Conservation (phyloP, 768 basidiomycete species). For the Xerocomus potaroensis region DNA sequence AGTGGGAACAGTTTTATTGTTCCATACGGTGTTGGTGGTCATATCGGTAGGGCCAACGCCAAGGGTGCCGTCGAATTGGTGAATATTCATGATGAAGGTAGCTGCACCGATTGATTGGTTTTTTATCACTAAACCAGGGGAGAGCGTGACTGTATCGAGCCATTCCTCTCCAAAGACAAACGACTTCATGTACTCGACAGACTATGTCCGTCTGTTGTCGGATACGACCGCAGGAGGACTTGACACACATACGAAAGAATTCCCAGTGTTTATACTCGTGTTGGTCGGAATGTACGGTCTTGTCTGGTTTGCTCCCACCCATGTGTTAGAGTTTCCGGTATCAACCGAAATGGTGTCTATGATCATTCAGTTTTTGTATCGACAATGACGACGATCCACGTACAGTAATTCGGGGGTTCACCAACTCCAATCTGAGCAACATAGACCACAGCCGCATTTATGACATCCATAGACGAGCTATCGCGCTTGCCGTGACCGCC, state of each 20-base stretch:
- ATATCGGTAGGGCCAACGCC: neutral
- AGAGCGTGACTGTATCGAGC: slow-evolving; percentile 1
- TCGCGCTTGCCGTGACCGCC: slow-evolving; percentile 3
- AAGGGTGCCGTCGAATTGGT: neutral
- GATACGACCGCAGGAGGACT: too few species aligned
- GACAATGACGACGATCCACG: neutral
- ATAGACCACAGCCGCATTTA: slow-evolving; percentile 25
- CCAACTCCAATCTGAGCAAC: slow-evolving; percentile 24
- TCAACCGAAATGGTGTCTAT: slow-evolving; percentile 26
- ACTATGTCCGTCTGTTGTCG: neutral
- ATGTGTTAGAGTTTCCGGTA: slow-evolving; percentile 29
- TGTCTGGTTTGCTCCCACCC: slow-evolving; percentile 18
- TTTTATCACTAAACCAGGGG: neutral
- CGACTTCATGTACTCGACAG: neutral
- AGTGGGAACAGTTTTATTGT: slow-evolving; percentile 22
- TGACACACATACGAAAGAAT: slow-evolving; percentile 9
- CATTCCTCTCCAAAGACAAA: slow-evolving; percentile 6
- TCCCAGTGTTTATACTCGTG: slow-evolving; percentile 11
- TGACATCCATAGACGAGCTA: slow-evolving; percentile 5
- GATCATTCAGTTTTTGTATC: neutral
- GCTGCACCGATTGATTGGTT: slow-evolving; percentile 1
- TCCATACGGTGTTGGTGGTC: neutral
- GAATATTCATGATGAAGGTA: neutral
- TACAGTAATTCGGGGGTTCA: slow-evolving; percentile 22
- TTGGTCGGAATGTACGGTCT: slow-evolving; percentile 8